Conservation (phyloP, 2,329 filamentous ascomycete genomes). For the Diaporthe destruens region DNA sequence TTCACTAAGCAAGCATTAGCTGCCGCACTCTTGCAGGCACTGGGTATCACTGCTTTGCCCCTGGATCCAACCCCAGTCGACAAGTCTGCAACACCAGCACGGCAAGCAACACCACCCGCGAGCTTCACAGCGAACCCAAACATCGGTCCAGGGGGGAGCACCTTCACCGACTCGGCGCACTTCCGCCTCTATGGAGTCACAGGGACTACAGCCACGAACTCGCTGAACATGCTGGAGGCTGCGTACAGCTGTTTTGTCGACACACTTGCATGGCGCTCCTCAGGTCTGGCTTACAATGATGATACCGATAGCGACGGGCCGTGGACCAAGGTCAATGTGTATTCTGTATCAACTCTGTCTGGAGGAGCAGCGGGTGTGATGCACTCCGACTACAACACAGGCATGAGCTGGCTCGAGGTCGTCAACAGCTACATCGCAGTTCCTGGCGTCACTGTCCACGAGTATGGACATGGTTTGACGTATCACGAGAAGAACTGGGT, state of each 20-base stretch:
- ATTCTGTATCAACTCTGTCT: slow-evolving; percentile 53
- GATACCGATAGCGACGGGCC: slow-evolving; percentile 53
- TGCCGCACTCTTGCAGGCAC: background rate
- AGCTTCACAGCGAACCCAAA: background rate
- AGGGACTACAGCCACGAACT: slow-evolving; percentile 43
- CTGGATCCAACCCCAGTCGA: background rate
- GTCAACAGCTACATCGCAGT: slow-evolving; percentile 54
- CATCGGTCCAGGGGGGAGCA: slow-evolving; percentile 19
- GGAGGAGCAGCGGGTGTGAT: slow-evolving; percentile 55
- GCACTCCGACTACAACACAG: slow-evolving; percentile 54
- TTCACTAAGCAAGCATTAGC: slow-evolving; percentile 10
- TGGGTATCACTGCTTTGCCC: background rate
- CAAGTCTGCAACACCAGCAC: slow-evolving; percentile 17
- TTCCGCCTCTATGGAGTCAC: slow-evolving; percentile 21
- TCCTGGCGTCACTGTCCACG: slow-evolving; percentile 60
- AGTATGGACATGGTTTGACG: slow-evolving; percentile 63
- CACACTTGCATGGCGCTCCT: slow-evolving; percentile 54
- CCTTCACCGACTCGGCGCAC: slow-evolving; percentile 23
- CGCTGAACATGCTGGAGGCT: slow-evolving; percentile 23
- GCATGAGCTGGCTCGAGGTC: slow-evolving; percentile 59
- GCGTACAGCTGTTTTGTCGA: slow-evolving; percentile 55
- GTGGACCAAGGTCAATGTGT: slow-evolving; percentile 62
- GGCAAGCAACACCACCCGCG: background rate
- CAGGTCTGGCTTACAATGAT: slow-evolving; percentile 53
- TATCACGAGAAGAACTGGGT: slow-evolving; percentile 60